Conservation (phyloP, 306 rosid genomes). For the Biancaea sappan region DNA sequence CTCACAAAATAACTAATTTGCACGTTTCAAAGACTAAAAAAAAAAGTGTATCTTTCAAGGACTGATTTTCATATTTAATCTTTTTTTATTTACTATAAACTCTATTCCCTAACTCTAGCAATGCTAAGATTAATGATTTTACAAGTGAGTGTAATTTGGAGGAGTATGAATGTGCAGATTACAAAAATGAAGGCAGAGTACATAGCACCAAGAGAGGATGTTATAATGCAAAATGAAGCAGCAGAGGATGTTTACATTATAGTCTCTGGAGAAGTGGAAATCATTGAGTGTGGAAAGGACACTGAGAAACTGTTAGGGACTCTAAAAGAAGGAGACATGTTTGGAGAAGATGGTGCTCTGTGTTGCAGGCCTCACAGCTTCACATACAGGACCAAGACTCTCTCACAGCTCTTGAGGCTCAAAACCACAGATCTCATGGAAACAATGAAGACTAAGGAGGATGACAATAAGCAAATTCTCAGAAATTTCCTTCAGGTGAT, state of each 20-base stretch:
- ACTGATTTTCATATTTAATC: too few relatives aligned
- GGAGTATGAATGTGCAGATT: conserved; percentile 50
- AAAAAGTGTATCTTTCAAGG: too few relatives aligned
- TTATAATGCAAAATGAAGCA: conserved; percentile 70
- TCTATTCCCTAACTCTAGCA: too few relatives aligned
- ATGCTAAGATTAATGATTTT: too few relatives aligned
- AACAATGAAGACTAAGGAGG: conserved; percentile 57
- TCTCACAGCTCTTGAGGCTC: conserved; percentile 82
- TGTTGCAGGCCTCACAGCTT: conserved; percentile 65
- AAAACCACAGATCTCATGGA: conserved; percentile 64
- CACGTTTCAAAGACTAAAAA: too few relatives aligned
- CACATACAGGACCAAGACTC: conserved; percentile 81
- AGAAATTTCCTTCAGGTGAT: conserved; percentile 75
- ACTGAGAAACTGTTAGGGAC: conserved; percentile 64
- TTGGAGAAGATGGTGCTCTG: conserved; percentile 84
- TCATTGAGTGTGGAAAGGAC: conserved; percentile 55
- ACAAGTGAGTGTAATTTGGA: not conserved
- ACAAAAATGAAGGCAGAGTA: conserved; percentile 89
- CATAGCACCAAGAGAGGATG: conserved; percentile 93
- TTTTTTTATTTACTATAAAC: too few relatives aligned
- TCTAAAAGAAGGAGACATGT: conserved; percentile 63
- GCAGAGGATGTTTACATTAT: conserved; percentile 84
- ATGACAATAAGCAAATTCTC: conserved; percentile 59
- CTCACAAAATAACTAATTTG: too few relatives aligned
- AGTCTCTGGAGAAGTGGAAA: conserved; percentile 89